These are phyloP conservation scores for Phytopythium helicoides DNA, from an alignment of 352 stramenopile genomes.

Conservation along the genomic window DNA sequence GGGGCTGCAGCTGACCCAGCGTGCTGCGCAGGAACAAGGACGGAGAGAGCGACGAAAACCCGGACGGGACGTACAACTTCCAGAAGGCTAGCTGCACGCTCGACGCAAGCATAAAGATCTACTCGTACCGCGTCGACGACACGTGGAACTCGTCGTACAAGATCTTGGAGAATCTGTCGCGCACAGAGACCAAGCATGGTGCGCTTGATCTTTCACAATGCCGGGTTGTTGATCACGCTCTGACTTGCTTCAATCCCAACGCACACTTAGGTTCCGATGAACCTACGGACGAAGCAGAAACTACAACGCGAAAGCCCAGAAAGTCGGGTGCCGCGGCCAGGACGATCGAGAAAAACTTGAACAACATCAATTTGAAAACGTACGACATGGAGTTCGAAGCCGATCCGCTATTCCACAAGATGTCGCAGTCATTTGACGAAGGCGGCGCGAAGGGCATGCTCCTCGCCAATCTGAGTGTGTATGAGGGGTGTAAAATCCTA, in stretches of 20 bases:
- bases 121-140: slow-evolving; percentile 98
- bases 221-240: background rate
- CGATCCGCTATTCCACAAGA: slow-evolving; percentile 92
- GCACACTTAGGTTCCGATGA: slow-evolving; percentile 13
- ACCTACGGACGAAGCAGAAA: slow-evolving; percentile 24
- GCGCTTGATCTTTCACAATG: background rate
- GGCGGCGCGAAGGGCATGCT: slow-evolving; percentile 91
- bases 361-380: slow-evolving; percentile 85
- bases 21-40: slow-evolving; percentile 6
- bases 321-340: slow-evolving; percentile 44
- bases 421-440: slow-evolving; percentile 92
- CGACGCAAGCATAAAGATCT: slow-evolving; percentile 99
- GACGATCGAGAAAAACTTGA: slow-evolving; percentile 87
- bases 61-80: slow-evolving; percentile 92
- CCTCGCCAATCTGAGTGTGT: slow-evolving; percentile 89
- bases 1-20: background rate
- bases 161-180: slow-evolving; percentile 97
- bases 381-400: slow-evolving; percentile 87
- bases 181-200: slow-evolving; percentile 65
- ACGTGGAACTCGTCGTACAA: slow-evolving; percentile 97
- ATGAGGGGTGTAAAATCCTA: slow-evolving; percentile 86
- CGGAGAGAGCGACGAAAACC: slow-evolving; percentile 32
- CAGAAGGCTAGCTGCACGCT: slow-evolving; percentile 97
- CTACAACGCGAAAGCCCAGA: slow-evolving; percentile 35
- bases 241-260: background rate